Percentiles rank a stretch among this genome's conserved stretches.
These are phyloP conservation scores for Pyricularia sp. DNA, from an alignment of 2,329 filamentous ascomycete genomes.

Conservation along the genomic window DNA sequence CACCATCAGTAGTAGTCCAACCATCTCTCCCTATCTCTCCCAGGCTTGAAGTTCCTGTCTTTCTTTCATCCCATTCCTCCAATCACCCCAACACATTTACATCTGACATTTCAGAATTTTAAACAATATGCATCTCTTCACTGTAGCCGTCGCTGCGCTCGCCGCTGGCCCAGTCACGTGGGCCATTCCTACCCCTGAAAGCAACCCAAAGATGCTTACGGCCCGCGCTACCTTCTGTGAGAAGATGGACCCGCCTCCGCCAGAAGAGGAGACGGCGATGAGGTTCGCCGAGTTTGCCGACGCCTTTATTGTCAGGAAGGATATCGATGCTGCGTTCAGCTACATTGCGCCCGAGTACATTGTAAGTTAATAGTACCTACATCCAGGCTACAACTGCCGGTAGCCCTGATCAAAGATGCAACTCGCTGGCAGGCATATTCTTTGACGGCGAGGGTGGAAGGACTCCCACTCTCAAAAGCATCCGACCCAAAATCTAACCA, in stretches of 20 bases:
- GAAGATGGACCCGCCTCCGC: slow-evolving; percentile 12
- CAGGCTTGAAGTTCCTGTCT: not conserved
- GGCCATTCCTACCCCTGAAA: not conserved
- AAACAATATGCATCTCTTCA: not conserved
- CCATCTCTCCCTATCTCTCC: not conserved
- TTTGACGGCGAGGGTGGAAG: not conserved
- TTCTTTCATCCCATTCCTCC: not conserved
- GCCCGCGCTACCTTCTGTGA: slow-evolving; percentile 7
- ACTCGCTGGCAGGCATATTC: not conserved
- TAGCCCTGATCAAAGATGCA: too few species aligned
- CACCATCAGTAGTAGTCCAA: not conserved
- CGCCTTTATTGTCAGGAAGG: slow-evolving; percentile 16
- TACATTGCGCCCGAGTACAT: slow-evolving; percentile 17
- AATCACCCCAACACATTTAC: not conserved
- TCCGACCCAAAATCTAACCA: not conserved
- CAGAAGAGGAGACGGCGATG: slow-evolving; percentile 12
- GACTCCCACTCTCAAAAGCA: not conserved
- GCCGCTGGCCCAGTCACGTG: not conserved
- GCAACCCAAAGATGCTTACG: not conserved
- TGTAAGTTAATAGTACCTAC: too few species aligned
- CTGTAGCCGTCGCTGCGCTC: not conserved
- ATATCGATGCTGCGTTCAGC: slow-evolving; percentile 15
- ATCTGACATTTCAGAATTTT: not conserved
- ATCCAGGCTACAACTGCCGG: too few species aligned
- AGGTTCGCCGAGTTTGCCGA: slow-evolving; percentile 16